A percentile compares a stretch with the other conserved stretches of the same genome.
Conservation (phyloP, 129 eudicot genomes). For the Lonicera japonica region DNA sequence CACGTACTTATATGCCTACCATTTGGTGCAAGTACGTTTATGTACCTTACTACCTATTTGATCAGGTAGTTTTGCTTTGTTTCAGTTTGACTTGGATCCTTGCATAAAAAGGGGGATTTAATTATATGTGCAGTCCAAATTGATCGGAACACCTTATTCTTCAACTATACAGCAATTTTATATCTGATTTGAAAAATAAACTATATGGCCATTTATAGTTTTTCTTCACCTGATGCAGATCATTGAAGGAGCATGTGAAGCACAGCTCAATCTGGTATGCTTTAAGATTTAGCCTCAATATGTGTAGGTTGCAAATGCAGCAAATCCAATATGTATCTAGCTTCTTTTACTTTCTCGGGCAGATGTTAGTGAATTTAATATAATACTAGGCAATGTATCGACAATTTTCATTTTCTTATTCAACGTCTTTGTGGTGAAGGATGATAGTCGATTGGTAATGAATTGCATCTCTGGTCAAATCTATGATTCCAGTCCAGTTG, state of each 20-base stretch:
- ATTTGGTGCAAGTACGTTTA: neutral
- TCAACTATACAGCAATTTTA: neutral
- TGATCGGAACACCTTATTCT: neutral
- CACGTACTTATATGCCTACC: neutral
- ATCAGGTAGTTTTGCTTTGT: neutral
- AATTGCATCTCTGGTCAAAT: slow-evolving; percentile 87
- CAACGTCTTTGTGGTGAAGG: slow-evolving; percentile 39
- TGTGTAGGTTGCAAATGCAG: neutral
- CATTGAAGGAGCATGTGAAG: slow-evolving; percentile 74
- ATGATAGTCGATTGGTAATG: slow-evolving; percentile 68
- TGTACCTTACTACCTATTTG: neutral
- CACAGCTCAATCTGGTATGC: slow-evolving; percentile 63
- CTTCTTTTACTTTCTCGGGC: neutral
- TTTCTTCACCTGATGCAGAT: slow-evolving; percentile 42
- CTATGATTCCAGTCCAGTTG: slow-evolving; percentile 81
- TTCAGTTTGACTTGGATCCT: too few species aligned
- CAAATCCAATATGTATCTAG: neutral
- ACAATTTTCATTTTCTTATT: neutral
- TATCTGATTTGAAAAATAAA: neutral
- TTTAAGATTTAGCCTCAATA: neutral
- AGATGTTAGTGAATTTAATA: neutral
- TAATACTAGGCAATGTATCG: neutral
- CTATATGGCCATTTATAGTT: neutral
- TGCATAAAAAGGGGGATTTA: neutral
- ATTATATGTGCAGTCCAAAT: neutral